Percentiles rank a stretch among this genome's conserved stretches.
Conservation (phyloP, 2,329 filamentous ascomycete species). For the Exophiala bonariae region DNA sequence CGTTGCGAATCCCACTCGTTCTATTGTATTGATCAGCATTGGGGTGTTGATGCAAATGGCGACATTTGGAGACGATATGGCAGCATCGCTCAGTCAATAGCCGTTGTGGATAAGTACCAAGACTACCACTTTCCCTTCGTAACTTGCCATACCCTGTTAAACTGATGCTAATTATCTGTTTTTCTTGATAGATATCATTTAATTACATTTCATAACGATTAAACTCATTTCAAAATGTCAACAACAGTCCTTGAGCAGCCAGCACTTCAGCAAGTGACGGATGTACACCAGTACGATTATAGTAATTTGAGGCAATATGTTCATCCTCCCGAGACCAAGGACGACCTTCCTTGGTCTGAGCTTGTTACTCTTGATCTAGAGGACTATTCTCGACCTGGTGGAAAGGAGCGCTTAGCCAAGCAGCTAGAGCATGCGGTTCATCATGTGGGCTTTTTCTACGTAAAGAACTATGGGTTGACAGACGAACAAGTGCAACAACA, state of each 20-base stretch:
- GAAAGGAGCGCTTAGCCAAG: slow-evolving; percentile 53
- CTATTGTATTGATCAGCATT: no score
- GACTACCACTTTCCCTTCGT: no score
- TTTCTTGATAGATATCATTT: no score
- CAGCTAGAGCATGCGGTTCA: slow-evolving; percentile 56
- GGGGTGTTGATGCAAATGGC: no score
- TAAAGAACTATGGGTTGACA: slow-evolving; percentile 59
- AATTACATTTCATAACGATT: no score
- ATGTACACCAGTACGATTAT: slow-evolving; percentile 19
- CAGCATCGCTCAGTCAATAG: no score
- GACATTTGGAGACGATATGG: no score
- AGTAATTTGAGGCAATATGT: slow-evolving; percentile 17
- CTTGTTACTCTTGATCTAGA: slow-evolving; percentile 59
- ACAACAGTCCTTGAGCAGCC: slow-evolving; percentile 2
- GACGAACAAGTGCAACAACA: slow-evolving; percentile 60
- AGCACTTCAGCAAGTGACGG: slow-evolving; percentile 5
- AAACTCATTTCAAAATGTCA: slow-evolving; percentile 1
- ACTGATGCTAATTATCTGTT: no score
- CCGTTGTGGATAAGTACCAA: no score
- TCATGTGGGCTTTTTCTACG: slow-evolving; percentile 60
- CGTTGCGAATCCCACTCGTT: no score
- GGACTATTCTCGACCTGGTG: slow-evolving; percentile 52
- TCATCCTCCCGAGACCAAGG: slow-evolving; percentile 19
- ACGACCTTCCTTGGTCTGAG: slow-evolving; percentile 50
- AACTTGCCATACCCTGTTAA: no score